phyloP scores from a whole-genome alignment of 306 rosid species.

The Astragalus glycyphyllos region DNA sequence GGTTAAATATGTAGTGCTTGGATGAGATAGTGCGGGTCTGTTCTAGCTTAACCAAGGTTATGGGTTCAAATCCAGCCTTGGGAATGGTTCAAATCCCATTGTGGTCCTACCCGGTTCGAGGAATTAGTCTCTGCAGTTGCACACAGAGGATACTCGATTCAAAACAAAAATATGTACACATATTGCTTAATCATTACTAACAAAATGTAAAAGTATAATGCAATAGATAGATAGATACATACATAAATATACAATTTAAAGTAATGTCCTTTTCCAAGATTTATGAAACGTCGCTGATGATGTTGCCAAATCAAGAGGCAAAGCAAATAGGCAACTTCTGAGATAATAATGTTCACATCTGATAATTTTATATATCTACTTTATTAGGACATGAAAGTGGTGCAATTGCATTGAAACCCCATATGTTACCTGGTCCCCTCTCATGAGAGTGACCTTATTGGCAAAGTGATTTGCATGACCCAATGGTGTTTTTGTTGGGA shows the following conservation, averaged over 20 bases:
- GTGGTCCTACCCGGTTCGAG: too few relatives aligned
- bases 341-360: conserved; percentile 50
- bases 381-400: conserved; percentile 54
- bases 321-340: conserved; percentile 45
- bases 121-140: too few relatives aligned
- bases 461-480: conserved; percentile 55
- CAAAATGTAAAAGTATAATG: background rate
- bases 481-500: conserved; percentile 41
- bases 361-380: conserved; percentile 46
- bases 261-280: conserved; percentile 44
- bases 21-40: too few relatives aligned
- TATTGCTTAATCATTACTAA: background rate
- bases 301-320: conserved; percentile 66
- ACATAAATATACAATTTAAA: conserved; percentile 26
- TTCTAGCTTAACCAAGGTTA: too few relatives aligned
- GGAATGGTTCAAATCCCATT: too few relatives aligned
- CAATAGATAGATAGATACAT: background rate
- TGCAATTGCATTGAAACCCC: conserved; percentile 61
- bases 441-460: conserved; percentile 65
- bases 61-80: too few relatives aligned
- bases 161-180: background rate
- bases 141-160: too few relatives aligned
- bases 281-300: conserved; percentile 68
- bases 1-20: too few relatives aligned
- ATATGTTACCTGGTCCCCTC: conserved; percentile 59